Conservation (phyloP, 352 stramenopile genomes). For the Phytophthora podocarpi region DNA sequence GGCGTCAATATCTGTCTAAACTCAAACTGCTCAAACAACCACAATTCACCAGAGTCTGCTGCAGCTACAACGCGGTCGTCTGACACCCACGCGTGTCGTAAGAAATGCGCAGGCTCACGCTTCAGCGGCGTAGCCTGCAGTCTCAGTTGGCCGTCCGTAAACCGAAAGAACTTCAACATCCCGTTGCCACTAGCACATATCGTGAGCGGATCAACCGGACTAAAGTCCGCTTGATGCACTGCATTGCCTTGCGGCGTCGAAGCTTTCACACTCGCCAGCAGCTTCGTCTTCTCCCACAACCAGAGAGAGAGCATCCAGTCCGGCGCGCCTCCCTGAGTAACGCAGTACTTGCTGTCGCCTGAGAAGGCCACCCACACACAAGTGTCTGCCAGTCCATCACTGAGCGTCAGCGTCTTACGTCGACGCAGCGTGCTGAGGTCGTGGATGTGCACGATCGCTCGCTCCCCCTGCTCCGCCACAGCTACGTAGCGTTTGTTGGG, state of each 20-base stretch:
- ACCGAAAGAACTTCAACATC: conserved; percentile 90
- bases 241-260: conserved; percentile 67
- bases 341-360: conserved; percentile 88
- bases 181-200: conserved; percentile 91
- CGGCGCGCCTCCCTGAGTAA: conserved; percentile 88
- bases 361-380: conserved; percentile 90
- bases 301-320: conserved; percentile 93
- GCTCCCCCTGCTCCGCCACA: conserved; percentile 86
- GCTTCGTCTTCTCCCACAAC: conserved; percentile 93
- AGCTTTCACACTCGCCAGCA: conserved; percentile 76
- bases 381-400: conserved; percentile 80
- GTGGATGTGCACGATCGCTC: conserved; percentile 90
- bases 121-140: conserved; percentile 76
- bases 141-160: conserved; percentile 83
- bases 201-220: conserved; percentile 79
- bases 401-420: conserved; percentile 84
- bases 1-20: conserved; percentile 86
- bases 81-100: conserved; percentile 91
- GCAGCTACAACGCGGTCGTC: conserved; percentile 92
- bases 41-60: conserved; percentile 90
- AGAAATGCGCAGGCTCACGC: conserved; percentile 84
- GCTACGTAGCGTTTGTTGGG: conserved; percentile 88
- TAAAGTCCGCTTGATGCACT: conserved; percentile 91
- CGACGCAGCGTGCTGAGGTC: conserved; percentile 86
- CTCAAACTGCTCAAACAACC: conserved; percentile 93